Evolutionary conservation across 805 yeast genomes (phyloP), one percentile per base, ranked within the genome.

Genomic region (Monosporozyma aquatica): DNA sequence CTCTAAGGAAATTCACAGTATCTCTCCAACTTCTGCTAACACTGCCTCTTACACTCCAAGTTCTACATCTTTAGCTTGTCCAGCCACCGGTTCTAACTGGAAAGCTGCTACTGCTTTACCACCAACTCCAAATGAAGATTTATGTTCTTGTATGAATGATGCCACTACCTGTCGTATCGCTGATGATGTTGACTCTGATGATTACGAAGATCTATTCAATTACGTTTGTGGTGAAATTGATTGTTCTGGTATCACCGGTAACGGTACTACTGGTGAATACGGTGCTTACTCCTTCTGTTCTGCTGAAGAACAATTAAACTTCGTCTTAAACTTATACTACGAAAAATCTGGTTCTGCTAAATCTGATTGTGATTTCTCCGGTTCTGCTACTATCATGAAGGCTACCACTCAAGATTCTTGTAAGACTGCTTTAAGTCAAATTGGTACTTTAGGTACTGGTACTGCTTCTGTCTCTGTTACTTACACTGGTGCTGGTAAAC

Each of bases 271-370:
- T 18, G 92, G 90, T 59, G 54, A 57, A 6, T 83, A 83, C 60
- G 92, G 92, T 62, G 71, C 80, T 23, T 76, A 71, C 66, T 82
- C 90, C 14, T 80, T 72, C 78, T 83, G 92, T 63, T 67, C 76
- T 17, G 62, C 74, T 43, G 75, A 79, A 63, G 82, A 79, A 44
- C 70, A 77, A 66, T 69, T 83, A 53, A 72, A 83, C 29, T 83
- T 71, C 56, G 72, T 77, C 30, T 60, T 83, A 65, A 77, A 82
- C 71, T 59, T 69, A 51, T 82, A 82, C 72, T 82, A 80, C 65
- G 60, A 66, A 43, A 60, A 61, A 8, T 66, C 76, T 42, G 62
- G 59, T 50, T 71, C 69, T 48, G 44, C 55, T 21, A 58, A 58
- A 38, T 61, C 70, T 42, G 83, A 82, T 40, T 82, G 89, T 71